Evolutionary conservation across 371 early-diverging fungal species (phyloP).

Genomic region (Mucor racemosus): DNA sequence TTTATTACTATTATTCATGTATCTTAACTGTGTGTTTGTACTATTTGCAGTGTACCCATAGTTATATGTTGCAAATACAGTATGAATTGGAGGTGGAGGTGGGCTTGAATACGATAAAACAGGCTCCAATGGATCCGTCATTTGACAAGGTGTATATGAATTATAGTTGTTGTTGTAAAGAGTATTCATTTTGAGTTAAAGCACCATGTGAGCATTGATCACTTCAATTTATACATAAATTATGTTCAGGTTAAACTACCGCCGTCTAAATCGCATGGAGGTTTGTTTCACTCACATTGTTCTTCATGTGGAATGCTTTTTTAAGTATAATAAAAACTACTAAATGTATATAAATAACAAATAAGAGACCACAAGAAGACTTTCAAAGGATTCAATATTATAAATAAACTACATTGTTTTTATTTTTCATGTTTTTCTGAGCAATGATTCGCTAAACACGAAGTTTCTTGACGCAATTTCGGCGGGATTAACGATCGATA

Average conservation of each 20-base stretch:
- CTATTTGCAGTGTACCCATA: background rate
- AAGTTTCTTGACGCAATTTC: too few relatives aligned
- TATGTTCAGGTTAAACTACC: background rate
- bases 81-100: background rate
- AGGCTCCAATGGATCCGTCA: background rate
- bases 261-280: background rate
- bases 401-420: background rate
- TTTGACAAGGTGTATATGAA: background rate
- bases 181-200: background rate
- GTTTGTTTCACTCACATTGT: constrained; percentile 6
- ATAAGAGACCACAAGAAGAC: background rate
- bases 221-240: background rate
- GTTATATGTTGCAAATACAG: background rate
- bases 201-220: background rate
- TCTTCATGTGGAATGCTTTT: constrained; percentile 7
- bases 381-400: background rate
- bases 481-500: too few relatives aligned
- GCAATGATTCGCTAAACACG: background rate
- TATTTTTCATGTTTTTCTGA: background rate
- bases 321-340: constrained; percentile 2
- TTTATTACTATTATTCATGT: background rate
- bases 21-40: background rate
- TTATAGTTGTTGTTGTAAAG: background rate
- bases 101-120: background rate
- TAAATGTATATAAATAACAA: background rate